Evolutionary conservation across 2,329 filamentous ascomycete species (phyloP).

Genomic region (Cercospora janseana): DNA sequence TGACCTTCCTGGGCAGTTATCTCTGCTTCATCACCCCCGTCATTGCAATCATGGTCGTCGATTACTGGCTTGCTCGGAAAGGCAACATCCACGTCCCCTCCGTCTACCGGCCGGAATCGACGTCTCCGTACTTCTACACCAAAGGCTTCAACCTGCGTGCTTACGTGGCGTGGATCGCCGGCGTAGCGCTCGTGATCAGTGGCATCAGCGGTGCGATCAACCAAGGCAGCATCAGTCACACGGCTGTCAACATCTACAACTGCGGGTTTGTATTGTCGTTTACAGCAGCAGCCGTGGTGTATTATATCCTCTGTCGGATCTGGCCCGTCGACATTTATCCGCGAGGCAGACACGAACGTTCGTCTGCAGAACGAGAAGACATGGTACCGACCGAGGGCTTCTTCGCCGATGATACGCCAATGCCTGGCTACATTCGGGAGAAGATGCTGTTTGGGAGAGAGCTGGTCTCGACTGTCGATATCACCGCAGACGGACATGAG

Average conservation of each 20-base stretch:
- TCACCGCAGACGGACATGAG: neutral
- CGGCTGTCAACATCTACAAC: slow-evolving; percentile 28
- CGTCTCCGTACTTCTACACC: slow-evolving; percentile 25
- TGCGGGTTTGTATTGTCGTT: slow-evolving; percentile 27
- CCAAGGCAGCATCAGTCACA: slow-evolving; percentile 22
- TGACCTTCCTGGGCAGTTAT: slow-evolving; percentile 46
- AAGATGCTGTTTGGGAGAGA: slow-evolving; percentile 24
- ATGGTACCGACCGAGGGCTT: slow-evolving; percentile 29
- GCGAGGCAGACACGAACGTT: slow-evolving; percentile 13
- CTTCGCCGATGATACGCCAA: slow-evolving; percentile 24
- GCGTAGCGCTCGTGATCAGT: slow-evolving; percentile 26
- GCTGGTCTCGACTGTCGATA: neutral
- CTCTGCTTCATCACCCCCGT: slow-evolving; percentile 46
- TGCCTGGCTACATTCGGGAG: slow-evolving; percentile 21
- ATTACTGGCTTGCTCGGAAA: slow-evolving; percentile 43
- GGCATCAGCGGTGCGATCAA: slow-evolving; percentile 24
- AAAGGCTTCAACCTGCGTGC: slow-evolving; percentile 27
- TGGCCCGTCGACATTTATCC: slow-evolving; percentile 28
- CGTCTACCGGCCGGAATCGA: slow-evolving; percentile 34
- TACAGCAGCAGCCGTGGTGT: slow-evolving; percentile 18
- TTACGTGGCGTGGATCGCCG: slow-evolving; percentile 25
- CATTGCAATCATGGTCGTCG: slow-evolving; percentile 41
- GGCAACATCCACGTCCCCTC: slow-evolving; percentile 45
- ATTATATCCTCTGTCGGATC: slow-evolving; percentile 20
- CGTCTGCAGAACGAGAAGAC: slow-evolving; percentile 23